These are phyloP conservation scores for Penstemon davidsonii DNA, from an alignment of 257 asterid genomes.

Conservation along the genomic window DNA sequence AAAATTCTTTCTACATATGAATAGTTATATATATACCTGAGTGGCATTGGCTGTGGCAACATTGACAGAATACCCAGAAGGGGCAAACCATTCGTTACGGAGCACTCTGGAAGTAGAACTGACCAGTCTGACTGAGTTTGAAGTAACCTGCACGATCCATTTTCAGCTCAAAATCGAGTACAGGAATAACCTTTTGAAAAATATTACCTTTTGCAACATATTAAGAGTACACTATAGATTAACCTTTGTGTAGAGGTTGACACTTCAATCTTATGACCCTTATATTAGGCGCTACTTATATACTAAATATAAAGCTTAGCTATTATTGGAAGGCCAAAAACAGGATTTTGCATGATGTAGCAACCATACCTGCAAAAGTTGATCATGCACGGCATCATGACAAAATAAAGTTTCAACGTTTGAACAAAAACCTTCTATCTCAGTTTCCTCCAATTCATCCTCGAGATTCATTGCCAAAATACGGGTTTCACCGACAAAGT, in stretches of 20 bases:
- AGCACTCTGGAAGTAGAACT: slow-evolving; percentile 75
- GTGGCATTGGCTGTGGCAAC: slow-evolving; percentile 95
- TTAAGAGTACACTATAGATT: too few species aligned
- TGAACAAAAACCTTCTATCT: slow-evolving; percentile 85
- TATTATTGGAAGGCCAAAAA: too few species aligned
- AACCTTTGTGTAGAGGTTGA: too few species aligned
- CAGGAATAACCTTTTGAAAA: too few species aligned
- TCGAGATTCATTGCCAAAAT: slow-evolving; percentile 92
- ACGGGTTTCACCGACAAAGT: slow-evolving; percentile 92
- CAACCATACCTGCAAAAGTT: slow-evolving; percentile 76
- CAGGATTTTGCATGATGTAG: slow-evolving; percentile 19
- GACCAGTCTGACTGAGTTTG: slow-evolving; percentile 71
- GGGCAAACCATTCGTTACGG: slow-evolving; percentile 80
- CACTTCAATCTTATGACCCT: too few species aligned
- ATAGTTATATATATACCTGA: slow-evolving; percentile 50
- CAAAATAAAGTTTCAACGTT: slow-evolving; percentile 83
- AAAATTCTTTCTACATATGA: slow-evolving; percentile 11
- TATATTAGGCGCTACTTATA: too few species aligned
- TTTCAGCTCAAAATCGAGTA: slow-evolving; percentile 9
- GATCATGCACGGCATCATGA: slow-evolving; percentile 81
- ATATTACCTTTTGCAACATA: too few species aligned
- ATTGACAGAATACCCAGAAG: slow-evolving; percentile 71
- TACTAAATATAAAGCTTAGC: too few species aligned
- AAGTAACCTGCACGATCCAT: slow-evolving; percentile 64
- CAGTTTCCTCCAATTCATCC: slow-evolving; percentile 94